phyloP scores from a whole-genome alignment of 192 early-diverging fungal genomes.

The Chytriomyces sp. region DNA sequence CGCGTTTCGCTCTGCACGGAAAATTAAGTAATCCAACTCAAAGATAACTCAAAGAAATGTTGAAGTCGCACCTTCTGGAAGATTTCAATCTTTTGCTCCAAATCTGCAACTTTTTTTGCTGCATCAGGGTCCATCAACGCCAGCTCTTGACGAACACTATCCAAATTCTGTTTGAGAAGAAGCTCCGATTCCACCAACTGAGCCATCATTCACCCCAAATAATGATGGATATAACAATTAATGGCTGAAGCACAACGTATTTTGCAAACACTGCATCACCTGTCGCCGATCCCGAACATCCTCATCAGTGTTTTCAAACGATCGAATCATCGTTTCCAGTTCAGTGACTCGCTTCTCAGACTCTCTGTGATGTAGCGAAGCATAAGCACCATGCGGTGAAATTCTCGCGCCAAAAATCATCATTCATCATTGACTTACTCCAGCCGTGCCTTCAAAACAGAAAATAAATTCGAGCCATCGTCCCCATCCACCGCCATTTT shows the following conservation, averaged over 20 bases:
- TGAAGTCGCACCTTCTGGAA: slow-evolving; percentile 57
- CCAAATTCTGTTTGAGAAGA: slow-evolving; percentile 18
- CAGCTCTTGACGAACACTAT: slow-evolving; percentile 19
- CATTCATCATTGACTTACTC: slow-evolving; percentile 16
- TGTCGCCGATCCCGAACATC: slow-evolving; percentile 20
- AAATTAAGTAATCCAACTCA: slow-evolving; percentile 21
- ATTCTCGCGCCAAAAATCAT: neutral
- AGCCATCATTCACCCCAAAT: no score
- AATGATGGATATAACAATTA: no score
- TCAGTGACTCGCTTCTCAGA: slow-evolving; percentile 13
- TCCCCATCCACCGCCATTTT: slow-evolving; percentile 18
- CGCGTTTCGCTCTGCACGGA: slow-evolving; percentile 55
- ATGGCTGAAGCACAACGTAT: slow-evolving; percentile 5
- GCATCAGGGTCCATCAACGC: slow-evolving; percentile 15
- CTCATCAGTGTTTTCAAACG: slow-evolving; percentile 19
- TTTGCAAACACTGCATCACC: slow-evolving; percentile 9
- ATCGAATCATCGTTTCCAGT: slow-evolving; percentile 5
- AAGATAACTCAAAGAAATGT: no score
- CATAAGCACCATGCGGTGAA: neutral
- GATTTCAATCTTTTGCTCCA: slow-evolving; percentile 61
- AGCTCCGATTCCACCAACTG: slow-evolving; percentile 14
- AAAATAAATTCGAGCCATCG: slow-evolving; percentile 39
- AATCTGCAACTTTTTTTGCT: slow-evolving; percentile 55
- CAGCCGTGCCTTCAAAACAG: slow-evolving; percentile 36
- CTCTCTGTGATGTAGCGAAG: neutral